These are phyloP conservation scores for Jackrogersella minutella DNA, from an alignment of 495 filamentous ascomycete species.

Conservation along the genomic window DNA sequence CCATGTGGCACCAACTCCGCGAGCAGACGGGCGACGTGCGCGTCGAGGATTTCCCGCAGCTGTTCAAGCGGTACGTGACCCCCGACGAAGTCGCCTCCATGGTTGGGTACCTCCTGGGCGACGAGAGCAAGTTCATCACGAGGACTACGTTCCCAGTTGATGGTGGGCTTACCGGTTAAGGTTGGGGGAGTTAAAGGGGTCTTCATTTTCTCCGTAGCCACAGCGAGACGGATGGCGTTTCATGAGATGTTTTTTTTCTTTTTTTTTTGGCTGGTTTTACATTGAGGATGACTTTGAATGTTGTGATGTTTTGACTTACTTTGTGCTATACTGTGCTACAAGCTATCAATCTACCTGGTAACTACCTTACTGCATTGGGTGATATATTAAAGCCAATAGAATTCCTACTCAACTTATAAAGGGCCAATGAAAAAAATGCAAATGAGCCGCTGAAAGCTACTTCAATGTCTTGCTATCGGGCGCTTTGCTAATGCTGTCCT, in stretches of 20 bases:
- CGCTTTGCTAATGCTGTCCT: too few relatives aligned
- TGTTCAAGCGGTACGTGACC: conserved; percentile 53
- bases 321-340: too few relatives aligned
- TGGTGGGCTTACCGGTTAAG: conserved; percentile 22
- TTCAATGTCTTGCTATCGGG: too few relatives aligned
- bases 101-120: conserved; percentile 61
- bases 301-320: too few relatives aligned
- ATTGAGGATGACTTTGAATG: too few relatives aligned
- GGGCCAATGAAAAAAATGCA: too few relatives aligned
- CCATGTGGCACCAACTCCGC: conserved; percentile 48
- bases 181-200: background rate
- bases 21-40: conserved; percentile 33
- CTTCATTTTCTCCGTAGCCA: background rate
- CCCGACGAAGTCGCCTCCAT: conserved; percentile 61
- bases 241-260: background rate
- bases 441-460: too few relatives aligned
- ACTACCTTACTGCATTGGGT: too few relatives aligned
- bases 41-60: conserved; percentile 32
- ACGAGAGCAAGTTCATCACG: conserved; percentile 61
- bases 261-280: too few relatives aligned
- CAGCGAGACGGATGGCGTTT: background rate
- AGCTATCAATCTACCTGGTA: too few relatives aligned
- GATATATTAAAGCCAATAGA: too few relatives aligned
- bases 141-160: conserved; percentile 24
- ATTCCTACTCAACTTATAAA: too few relatives aligned